Evolutionary conservation across 2,329 filamentous ascomycete species (phyloP).

Genomic region (Aspergillus calidoustus): DNA sequence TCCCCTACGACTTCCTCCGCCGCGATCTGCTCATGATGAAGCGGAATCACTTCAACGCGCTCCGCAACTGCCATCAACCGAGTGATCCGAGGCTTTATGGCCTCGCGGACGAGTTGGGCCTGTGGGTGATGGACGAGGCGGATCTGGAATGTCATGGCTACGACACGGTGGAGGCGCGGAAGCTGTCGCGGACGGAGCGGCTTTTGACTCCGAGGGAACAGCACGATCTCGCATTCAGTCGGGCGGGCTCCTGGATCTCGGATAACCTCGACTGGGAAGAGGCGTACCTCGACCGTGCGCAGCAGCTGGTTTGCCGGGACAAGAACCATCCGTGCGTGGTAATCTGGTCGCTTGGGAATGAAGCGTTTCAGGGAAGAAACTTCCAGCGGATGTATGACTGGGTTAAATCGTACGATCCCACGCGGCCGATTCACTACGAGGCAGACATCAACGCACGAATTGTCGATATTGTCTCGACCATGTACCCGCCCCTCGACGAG

Average conservation of each 20-base stretch:
- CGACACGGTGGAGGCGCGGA: conserved; percentile 50
- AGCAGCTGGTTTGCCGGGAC: conserved; percentile 68
- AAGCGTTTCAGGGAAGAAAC: conserved; percentile 73
- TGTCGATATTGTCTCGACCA: conserved; percentile 69
- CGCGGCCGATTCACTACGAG: conserved; percentile 69
- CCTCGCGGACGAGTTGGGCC: conserved; percentile 41
- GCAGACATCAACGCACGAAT: conserved; percentile 63
- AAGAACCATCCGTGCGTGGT: conserved; percentile 74
- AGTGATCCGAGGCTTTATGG: conserved; percentile 42
- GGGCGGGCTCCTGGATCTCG: conserved; percentile 33
- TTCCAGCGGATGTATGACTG: conserved; percentile 70
- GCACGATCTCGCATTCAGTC: conserved; percentile 47
- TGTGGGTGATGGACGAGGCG: conserved; percentile 45
- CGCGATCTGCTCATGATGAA: conserved; percentile 71
- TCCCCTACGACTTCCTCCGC: conserved; percentile 65
- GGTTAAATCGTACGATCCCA: conserved; percentile 61
- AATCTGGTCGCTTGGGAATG: conserved; percentile 75
- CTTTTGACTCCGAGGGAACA: conserved; percentile 59
- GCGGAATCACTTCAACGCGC: conserved; percentile 69
- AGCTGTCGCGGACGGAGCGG: conserved; percentile 59
- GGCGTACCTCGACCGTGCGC: conserved; percentile 70
- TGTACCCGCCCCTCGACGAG: conserved; percentile 64
- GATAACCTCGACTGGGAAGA: conserved; percentile 40
- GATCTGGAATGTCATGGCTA: conserved; percentile 44
- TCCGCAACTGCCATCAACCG: conserved; percentile 71